Evolutionary conservation across 2,329 filamentous ascomycete genomes (phyloP), one percentile per base, ranked within the genome.

Genomic region (Ophiosphaerella korrae): DNA sequence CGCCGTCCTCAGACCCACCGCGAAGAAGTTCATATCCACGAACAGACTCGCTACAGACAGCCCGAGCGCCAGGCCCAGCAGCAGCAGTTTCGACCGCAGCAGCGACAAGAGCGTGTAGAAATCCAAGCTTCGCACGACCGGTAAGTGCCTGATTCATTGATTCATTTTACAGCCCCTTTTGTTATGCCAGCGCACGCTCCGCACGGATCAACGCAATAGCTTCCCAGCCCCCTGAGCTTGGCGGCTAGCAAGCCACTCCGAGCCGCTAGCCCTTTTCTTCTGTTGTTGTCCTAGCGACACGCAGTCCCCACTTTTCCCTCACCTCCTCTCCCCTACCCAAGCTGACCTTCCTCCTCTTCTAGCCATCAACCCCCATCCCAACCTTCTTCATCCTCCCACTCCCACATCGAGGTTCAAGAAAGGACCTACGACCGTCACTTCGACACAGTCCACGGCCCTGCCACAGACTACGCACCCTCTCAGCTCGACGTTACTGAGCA

Each of bases 381-480:
- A 29, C 26, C 26, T 29, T 78, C 78, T 53, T 56, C 59, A 56
- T 86, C 84, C 79, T 78, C 82, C 68, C 84, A 88, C 74, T 81
- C 84, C 74, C 84, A 85, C 73, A 77, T 89, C 75, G 84, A 90
- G 77, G 79, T 86, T 71, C 81, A 89, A 74, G 80, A 80, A 68
- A 72, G 67, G 51, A 62, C 68, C 64, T 76, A 72, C 72, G 77
- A 80, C 63, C 74, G 73, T 58, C 74, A 79, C 59, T 78, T 76
- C 71, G 72, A 75, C 53, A 74, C 74, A 60, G 75, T 76, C 67
- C 73, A 78, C 70, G 74, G 75, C 58, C 72, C 75, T 67, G 75
- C 82, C 65, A 75, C 78, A 60, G 79, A 79, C 73, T 77, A 80
- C 74, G 77, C 83, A 70, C 80, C 85, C 69, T 75, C 81, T 58